Evolutionary conservation across 2,329 filamentous ascomycete genomes (phyloP), one percentile per base, ranked within the genome.

Genomic region (Pestalotiopsis sp.): DNA sequence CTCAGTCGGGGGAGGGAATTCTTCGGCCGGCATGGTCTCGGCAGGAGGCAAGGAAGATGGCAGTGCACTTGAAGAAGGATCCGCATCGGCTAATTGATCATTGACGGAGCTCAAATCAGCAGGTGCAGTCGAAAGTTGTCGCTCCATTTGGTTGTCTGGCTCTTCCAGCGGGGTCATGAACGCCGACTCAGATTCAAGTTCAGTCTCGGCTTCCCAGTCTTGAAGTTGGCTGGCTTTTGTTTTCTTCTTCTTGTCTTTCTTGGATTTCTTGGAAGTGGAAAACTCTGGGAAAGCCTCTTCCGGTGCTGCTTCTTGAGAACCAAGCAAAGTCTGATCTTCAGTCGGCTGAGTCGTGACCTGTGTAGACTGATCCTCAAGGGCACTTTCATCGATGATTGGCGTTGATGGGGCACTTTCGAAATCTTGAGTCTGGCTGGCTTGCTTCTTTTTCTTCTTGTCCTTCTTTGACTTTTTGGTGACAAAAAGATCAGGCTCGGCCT

Each of bases 231-330:
- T 67, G 67, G 67, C 65, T 41, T 76, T 70, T 69, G 78, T 76
- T 58, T 75, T 75, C 68, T 75, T 74, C 71, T 75, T 77, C 61
- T 78, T 77, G 69, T 69, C 66, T 65, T 71, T 77, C 74, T 69
- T 76, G 69, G 67, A 68, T 41, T 72, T 80, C 70, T 81, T 80
- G 64, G 67, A 73, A 45, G 72, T 69, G 52, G 67, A 74, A 66
- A 69, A 38, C 36, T 72, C 68, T 39, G 66, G 57, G 20, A 66
- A 63, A 14, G 41, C 20, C 58, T 68, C 66, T 61, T 68, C 69
- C 31, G 31, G 36, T 12, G 12, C 5, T 4, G 57, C 23, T 23
- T 25, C 27, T 59, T 59, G 57, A n/a, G 23, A 23, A 5, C 13
- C 27, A 59, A 17, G 27, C 13, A 59, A 31, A 17, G 12, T 23